A percentile compares a stretch with the other conserved stretches of the same genome.
Conservation (phyloP, 768 basidiomycete species). For the Pholiota microspora region DNA sequence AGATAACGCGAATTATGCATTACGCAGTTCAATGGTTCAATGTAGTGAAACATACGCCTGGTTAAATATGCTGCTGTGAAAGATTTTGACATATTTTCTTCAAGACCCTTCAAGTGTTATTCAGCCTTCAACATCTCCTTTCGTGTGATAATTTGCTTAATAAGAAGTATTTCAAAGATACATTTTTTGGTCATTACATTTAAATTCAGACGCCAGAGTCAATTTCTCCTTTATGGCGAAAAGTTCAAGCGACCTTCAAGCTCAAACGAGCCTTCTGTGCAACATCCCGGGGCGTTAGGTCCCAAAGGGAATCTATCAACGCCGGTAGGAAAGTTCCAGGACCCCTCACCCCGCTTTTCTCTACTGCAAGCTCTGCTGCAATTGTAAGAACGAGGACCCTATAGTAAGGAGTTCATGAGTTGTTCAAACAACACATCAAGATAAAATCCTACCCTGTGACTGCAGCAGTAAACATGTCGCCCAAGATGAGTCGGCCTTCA, state of each 20-base stretch:
- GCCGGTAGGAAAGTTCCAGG: slow-evolving; percentile 66
- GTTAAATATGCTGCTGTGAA: no score
- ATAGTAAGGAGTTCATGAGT: slow-evolving; percentile 8
- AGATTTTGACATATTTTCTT: no score
- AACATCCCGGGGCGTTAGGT: slow-evolving; percentile 31
- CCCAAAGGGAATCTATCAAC: slow-evolving; percentile 57
- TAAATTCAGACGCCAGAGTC: no score
- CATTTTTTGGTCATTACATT: no score
- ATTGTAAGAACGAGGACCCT: slow-evolving; percentile 60
- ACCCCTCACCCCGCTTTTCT: slow-evolving; percentile 48
- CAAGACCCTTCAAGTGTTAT: no score
- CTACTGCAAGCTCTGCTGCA: slow-evolving; percentile 58
- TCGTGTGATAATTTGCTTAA: no score
- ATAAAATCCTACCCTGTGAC: slow-evolving; percentile 63
- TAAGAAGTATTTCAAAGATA: no score
- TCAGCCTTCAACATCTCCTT: no score
- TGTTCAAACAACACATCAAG: neutral
- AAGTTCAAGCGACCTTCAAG: neutral
- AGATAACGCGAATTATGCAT: no score
- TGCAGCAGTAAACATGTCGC: slow-evolving; percentile 76
- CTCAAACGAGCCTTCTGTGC: neutral
- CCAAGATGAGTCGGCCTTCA: slow-evolving; percentile 48
- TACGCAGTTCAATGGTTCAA: no score
- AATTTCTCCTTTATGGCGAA: neutral
- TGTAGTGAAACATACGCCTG: no score